phyloP scores from a whole-genome alignment of 192 early-diverging fungal genomes.

The Coemansia sp. region DNA sequence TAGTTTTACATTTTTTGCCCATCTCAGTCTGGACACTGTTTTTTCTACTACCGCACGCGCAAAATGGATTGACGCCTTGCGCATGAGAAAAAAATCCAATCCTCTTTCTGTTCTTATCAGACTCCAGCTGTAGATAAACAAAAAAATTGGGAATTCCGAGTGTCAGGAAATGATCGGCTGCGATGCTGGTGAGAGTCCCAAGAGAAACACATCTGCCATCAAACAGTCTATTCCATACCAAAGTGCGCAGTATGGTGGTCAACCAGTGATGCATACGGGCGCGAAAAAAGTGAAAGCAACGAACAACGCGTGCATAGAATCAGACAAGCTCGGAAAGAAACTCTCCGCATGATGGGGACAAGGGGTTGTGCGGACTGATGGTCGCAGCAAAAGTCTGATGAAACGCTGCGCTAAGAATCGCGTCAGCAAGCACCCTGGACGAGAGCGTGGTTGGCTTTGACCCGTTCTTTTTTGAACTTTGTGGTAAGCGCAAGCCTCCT shows the following conservation, averaged over 20 bases:
- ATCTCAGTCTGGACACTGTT: not conserved
- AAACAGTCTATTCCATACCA: not conserved
- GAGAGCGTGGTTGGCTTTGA: not conserved
- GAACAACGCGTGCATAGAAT: conserved; percentile 3
- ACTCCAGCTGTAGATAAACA: not conserved
- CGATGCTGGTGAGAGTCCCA: not conserved
- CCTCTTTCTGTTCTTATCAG: not conserved
- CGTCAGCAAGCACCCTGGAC: not conserved
- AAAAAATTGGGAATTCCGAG: not conserved
- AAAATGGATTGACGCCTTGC: not conserved
- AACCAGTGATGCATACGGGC: not conserved
- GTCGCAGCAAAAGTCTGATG: not conserved
- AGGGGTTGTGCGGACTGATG: not conserved
- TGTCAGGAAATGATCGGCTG: not conserved
- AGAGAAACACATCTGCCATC: not conserved
- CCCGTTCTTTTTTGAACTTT: not conserved
- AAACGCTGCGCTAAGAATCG: not conserved
- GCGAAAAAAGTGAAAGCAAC: not conserved
- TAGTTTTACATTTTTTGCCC: not conserved
- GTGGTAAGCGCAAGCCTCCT: not conserved
- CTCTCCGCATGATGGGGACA: not conserved
- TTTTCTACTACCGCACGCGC: not conserved
- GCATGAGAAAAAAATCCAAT: not conserved
- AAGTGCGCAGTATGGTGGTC: not conserved
- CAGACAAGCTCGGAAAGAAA: not conserved